phyloP scores from a whole-genome alignment of 257 asterid species.

The Nicotiana tomentosiformis region DNA sequence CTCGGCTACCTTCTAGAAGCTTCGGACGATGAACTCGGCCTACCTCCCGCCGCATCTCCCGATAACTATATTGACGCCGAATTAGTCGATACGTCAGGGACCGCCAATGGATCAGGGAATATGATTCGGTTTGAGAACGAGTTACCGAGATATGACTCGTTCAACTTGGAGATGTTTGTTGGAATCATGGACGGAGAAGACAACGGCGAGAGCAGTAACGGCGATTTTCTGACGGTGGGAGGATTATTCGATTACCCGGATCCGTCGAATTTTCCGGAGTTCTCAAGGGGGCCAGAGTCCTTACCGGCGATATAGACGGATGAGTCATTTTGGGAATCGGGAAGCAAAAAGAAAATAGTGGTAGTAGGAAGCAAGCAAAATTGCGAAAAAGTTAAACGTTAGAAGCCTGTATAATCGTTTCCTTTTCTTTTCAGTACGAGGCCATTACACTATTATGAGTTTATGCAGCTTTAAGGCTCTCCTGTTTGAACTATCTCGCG shows the following conservation, averaged over 20 bases:
- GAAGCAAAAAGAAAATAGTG: too few species aligned
- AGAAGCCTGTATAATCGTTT: too few species aligned
- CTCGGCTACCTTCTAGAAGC: slow-evolving; percentile 42
- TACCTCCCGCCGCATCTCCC: slow-evolving; percentile 22
- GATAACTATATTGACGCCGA: neutral
- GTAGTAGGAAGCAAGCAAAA: too few species aligned
- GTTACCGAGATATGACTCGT: slow-evolving; percentile 22
- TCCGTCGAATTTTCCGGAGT: slow-evolving; percentile 17
- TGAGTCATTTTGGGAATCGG: too few species aligned
- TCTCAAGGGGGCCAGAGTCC: slow-evolving; percentile 27
- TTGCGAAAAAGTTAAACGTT: too few species aligned
- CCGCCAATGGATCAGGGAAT: neutral
- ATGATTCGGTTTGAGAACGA: slow-evolving; percentile 17
- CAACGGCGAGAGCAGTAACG: neutral
- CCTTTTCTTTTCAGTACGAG: neutral
- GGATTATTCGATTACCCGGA: slow-evolving; percentile 30
- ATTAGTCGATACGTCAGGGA: neutral
- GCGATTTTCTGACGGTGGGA: slow-evolving; percentile 21
- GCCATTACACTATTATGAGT: neutral
- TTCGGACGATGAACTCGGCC: slow-evolving; percentile 44
- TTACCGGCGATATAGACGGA: slow-evolving; percentile 22
- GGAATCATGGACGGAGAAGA: slow-evolving; percentile 6
- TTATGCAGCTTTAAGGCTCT: too few species aligned
- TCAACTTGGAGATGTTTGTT: slow-evolving; percentile 18
- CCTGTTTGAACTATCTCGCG: too few species aligned